Evolutionary conservation across 768 basidiomycete genomes (phyloP).

Genomic region (Amanita subjunquillea): DNA sequence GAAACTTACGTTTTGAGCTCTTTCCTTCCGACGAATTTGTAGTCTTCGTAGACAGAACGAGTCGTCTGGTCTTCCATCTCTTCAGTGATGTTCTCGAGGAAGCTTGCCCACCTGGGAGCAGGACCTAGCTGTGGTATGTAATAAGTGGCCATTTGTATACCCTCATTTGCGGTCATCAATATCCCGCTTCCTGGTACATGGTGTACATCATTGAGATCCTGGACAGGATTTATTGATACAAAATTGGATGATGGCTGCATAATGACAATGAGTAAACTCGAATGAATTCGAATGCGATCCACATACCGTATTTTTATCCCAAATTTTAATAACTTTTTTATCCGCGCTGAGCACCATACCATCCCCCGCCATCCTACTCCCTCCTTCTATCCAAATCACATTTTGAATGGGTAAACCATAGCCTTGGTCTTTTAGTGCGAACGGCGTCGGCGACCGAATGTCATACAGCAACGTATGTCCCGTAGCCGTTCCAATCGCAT

Average conservation of each 20-base stretch:
- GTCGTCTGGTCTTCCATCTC: slow-evolving; percentile 89
- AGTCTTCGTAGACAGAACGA: slow-evolving; percentile 85
- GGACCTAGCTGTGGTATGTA: slow-evolving; percentile 96
- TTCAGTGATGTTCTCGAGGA: slow-evolving; percentile 97
- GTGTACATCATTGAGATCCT: slow-evolving; percentile 84
- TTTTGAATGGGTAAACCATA: slow-evolving; percentile 86
- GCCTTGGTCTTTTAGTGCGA: slow-evolving; percentile 91
- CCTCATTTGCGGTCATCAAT: slow-evolving; percentile 88
- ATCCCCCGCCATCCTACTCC: slow-evolving; percentile 73
- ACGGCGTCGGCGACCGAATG: slow-evolving; percentile 73
- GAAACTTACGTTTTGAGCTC: slow-evolving; percentile 73
- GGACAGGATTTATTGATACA: slow-evolving; percentile 83
- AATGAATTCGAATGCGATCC: background rate
- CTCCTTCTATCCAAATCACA: slow-evolving; percentile 85
- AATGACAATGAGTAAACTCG: slow-evolving; percentile 7
- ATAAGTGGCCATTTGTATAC: slow-evolving; percentile 91
- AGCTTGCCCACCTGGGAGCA: slow-evolving; percentile 93
- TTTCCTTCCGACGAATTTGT: slow-evolving; percentile 86
- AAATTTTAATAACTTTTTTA: slow-evolving; percentile 95
- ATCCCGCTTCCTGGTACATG: slow-evolving; percentile 86
- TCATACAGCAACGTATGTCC: slow-evolving; percentile 95
- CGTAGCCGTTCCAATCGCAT: slow-evolving; percentile 91
- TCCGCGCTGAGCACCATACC: slow-evolving; percentile 89
- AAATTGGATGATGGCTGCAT: slow-evolving; percentile 76
- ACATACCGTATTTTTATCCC: slow-evolving; percentile 79